These are phyloP conservation scores for Russula virescens DNA, from an alignment of 768 basidiomycete genomes.

Conservation along the genomic window DNA sequence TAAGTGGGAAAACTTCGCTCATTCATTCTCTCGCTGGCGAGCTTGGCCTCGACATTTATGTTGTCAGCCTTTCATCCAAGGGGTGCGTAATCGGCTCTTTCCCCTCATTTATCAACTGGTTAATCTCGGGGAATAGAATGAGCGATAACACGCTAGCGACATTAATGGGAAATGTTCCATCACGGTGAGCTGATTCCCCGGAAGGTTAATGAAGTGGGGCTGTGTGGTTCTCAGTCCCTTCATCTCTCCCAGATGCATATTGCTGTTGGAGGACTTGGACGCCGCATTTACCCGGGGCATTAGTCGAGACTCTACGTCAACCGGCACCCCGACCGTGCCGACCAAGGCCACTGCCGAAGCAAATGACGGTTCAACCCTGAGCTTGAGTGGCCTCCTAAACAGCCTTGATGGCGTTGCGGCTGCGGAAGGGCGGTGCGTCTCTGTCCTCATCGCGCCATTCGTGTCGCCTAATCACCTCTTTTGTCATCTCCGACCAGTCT, in stretches of 20 bases:
- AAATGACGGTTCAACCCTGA: constrained; percentile 75
- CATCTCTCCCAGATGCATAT: constrained; percentile 59
- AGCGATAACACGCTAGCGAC: constrained; percentile 84
- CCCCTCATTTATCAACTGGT: constrained; percentile 6
- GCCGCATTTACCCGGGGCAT: constrained; percentile 87
- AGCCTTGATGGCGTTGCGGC: constrained; percentile 83
- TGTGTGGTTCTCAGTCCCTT: constrained; percentile 21
- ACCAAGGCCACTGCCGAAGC: constrained; percentile 35
- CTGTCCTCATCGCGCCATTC: not conserved
- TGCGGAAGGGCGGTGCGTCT: constrained; percentile 73
- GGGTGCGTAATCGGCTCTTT: constrained; percentile 45
- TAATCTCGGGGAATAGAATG: constrained; percentile 49
- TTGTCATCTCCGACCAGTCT: constrained; percentile 41
- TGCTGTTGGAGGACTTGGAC: constrained; percentile 91
- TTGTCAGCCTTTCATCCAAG: constrained; percentile 82
- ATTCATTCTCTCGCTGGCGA: constrained; percentile 84
- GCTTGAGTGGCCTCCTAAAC: constrained; percentile 80
- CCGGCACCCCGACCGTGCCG: constrained; percentile 56
- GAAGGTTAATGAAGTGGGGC: constrained; percentile 7
- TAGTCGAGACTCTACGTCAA: constrained; percentile 74
- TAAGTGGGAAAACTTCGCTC: constrained; percentile 78
- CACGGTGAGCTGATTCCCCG: constrained; percentile 45
- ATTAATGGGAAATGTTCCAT: constrained; percentile 83
- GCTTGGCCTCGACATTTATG: constrained; percentile 85
- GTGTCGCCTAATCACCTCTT: constrained; percentile 2